Evolutionary conservation across 257 asterid genomes (phyloP).

Genomic region (Penstemon newberryi): DNA sequence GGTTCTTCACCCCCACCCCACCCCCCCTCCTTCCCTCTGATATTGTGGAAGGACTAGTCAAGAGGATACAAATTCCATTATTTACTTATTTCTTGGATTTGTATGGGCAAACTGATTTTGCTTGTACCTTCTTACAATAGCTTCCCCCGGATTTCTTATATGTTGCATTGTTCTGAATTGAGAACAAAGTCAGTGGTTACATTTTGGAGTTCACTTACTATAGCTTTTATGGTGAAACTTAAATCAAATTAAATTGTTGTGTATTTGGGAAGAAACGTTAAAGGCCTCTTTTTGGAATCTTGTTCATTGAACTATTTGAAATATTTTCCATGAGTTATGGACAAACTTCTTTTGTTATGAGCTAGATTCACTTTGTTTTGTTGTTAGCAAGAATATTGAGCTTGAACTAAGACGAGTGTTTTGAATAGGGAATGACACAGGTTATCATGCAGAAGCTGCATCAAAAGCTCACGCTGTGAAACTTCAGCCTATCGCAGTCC

Average conservation of each 20-base stretch:
- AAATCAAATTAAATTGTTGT: neutral
- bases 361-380: neutral
- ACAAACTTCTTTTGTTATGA: neutral
- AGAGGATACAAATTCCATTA: neutral
- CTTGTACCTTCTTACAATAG: neutral
- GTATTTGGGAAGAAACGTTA: neutral
- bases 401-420: conserved; percentile 11
- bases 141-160: neutral
- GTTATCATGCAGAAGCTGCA: conserved; percentile 56
- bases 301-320: neutral
- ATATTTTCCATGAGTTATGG: neutral
- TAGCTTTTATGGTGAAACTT: too few relatives aligned
- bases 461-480: conserved; percentile 56
- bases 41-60: neutral
- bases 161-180: neutral
- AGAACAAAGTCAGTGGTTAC: neutral
- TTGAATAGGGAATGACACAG: conserved; percentile 54
- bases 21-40: neutral
- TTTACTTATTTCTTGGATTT: neutral
- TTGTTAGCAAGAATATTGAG: conserved; percentile 7
- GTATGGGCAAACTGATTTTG: neutral
- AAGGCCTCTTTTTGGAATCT: neutral
- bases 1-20: conserved; percentile 2
- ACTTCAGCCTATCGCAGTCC: conserved; percentile 72
- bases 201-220: neutral